Percentiles rank a stretch among this genome's conserved stretches.
These are phyloP conservation scores for Sarocladiaceae sp. DNA, from an alignment of 2,329 filamentous ascomycete genomes.

Conservation along the genomic window DNA sequence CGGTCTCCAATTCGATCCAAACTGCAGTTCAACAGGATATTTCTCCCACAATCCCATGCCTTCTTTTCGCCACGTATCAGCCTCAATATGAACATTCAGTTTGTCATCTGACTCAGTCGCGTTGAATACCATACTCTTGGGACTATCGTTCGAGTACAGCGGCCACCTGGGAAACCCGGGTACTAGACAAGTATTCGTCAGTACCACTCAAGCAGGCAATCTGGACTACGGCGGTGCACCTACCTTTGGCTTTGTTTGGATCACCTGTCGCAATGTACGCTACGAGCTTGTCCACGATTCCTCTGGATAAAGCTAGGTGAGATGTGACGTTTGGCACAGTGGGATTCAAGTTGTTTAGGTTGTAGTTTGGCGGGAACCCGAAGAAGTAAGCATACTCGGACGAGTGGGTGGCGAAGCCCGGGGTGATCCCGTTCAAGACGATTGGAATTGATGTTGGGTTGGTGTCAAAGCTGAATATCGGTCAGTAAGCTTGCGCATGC, in stretches of 20 bases:
- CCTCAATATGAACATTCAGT: slow-evolving; percentile 15
- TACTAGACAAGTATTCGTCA: slow-evolving; percentile 3
- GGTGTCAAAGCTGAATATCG: slow-evolving; percentile 14
- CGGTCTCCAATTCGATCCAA: neutral
- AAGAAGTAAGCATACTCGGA: slow-evolving; percentile 16
- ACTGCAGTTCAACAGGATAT: neutral
- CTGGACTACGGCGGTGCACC: neutral
- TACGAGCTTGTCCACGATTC: slow-evolving; percentile 14
- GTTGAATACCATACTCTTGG: slow-evolving; percentile 15
- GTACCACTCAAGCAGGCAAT: neutral
- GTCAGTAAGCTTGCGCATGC: neutral
- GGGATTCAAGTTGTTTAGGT: slow-evolving; percentile 15
- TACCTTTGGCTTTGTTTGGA: slow-evolving; percentile 13
- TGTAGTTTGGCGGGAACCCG: slow-evolving; percentile 12
- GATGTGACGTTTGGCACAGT: slow-evolving; percentile 12
- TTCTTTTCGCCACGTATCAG: slow-evolving; percentile 40
- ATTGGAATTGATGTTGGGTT: slow-evolving; percentile 15
- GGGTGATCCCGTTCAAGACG: slow-evolving; percentile 9
- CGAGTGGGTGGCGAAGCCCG: slow-evolving; percentile 16
- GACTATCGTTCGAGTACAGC: slow-evolving; percentile 11
- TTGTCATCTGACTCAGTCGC: slow-evolving; percentile 13
- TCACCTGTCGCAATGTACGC: slow-evolving; percentile 14
- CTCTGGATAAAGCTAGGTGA: slow-evolving; percentile 13
- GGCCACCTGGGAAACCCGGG: slow-evolving; percentile 13
- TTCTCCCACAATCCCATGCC: slow-evolving; percentile 24